Evolutionary conservation across 495 filamentous ascomycete species (phyloP).

Genomic region (Talaromyces nanjingensis): DNA sequence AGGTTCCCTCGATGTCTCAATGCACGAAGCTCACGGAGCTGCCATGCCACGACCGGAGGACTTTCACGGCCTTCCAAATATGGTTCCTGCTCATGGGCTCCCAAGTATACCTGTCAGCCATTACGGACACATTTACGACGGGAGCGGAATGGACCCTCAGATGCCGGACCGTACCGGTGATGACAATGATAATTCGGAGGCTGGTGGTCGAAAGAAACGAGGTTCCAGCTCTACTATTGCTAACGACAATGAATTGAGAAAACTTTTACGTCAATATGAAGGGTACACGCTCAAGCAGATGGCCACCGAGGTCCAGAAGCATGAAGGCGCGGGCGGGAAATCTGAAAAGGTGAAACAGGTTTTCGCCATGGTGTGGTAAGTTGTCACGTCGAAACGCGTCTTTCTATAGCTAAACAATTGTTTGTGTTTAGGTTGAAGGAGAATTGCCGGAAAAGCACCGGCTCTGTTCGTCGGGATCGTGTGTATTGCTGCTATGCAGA

Average conservation of each 20-base stretch:
- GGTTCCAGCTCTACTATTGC: constrained; percentile 66
- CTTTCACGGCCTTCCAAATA: constrained; percentile 37
- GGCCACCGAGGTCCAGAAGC: constrained; percentile 67
- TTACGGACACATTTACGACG: constrained; percentile 52
- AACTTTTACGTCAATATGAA: constrained; percentile 70
- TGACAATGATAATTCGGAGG: constrained; percentile 58
- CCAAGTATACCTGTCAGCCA: constrained; percentile 39
- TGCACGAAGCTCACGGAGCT: constrained; percentile 43
- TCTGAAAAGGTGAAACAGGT: constrained; percentile 94
- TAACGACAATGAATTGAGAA: constrained; percentile 87
- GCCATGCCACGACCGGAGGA: constrained; percentile 39
- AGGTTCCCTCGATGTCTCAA: constrained; percentile 40
- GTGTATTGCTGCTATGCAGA: constrained; percentile 92
- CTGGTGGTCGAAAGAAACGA: constrained; percentile 56
- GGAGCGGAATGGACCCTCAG: constrained; percentile 61
- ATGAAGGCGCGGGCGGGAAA: constrained; percentile 62
- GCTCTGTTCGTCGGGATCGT: constrained; percentile 81
- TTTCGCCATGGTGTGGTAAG: constrained; percentile 95
- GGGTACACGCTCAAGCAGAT: constrained; percentile 73
- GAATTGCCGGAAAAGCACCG: constrained; percentile 71
- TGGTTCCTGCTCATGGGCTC: constrained; percentile 22
- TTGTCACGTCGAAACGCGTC: not conserved
- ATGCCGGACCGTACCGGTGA: constrained; percentile 54
- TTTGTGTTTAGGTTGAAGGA: constrained; percentile 61
- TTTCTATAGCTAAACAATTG: not conserved